A percentile compares a stretch with the other conserved stretches of the same genome.
phyloP scores from a whole-genome alignment of 192 early-diverging fungal genomes.

The Coemansia sp. region DNA sequence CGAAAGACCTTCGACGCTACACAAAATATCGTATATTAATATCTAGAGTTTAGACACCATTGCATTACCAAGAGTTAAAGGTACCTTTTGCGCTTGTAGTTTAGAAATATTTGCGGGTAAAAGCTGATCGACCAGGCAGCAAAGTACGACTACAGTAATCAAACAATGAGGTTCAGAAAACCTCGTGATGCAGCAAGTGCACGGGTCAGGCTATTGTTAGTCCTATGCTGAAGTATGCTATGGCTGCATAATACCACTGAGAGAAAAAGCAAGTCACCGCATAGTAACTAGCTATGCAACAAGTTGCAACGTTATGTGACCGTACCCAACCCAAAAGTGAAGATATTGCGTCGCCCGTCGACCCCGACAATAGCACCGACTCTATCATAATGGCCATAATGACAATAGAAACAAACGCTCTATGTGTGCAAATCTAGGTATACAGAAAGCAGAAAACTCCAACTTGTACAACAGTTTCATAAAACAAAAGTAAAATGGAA shows the following conservation, averaged over 20 bases:
- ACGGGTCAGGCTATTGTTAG: neutral
- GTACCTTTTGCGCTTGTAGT: slow-evolving; percentile 64
- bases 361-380: neutral
- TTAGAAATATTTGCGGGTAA: slow-evolving; percentile 81
- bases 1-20: slow-evolving; percentile 77
- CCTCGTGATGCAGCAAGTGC: neutral
- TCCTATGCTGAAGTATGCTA: neutral
- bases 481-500: neutral
- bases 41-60: neutral
- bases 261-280: neutral
- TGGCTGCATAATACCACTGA: neutral
- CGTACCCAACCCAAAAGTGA: slow-evolving; percentile 37
- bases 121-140: slow-evolving; percentile 85
- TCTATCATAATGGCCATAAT: neutral
- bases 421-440: neutral
- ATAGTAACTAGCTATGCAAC: neutral
- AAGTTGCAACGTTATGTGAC: neutral
- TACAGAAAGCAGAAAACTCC: neutral
- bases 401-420: neutral
- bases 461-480: neutral
- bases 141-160: slow-evolving; percentile 65
- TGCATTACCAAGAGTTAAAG: neutral
- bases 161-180: slow-evolving; percentile 2
- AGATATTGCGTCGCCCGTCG: slow-evolving; percentile 26
- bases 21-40: neutral